Base-by-base conservation (phyloP, 495 filamentous ascomycete species). In the Pyrenula massariospora region DNA sequence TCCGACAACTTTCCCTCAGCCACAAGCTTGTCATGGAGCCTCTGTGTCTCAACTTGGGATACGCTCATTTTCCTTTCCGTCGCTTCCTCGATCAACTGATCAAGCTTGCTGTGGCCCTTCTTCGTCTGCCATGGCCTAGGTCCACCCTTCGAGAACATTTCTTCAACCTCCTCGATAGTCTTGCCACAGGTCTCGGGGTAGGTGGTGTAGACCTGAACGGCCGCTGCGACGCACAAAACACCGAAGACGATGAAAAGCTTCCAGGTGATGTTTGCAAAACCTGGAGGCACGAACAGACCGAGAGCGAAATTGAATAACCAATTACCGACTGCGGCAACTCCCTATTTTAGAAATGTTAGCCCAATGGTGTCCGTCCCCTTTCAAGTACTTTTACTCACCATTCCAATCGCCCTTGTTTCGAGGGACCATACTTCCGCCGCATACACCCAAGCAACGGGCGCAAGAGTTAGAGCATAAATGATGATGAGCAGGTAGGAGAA, bases 401-500 rank as follows among this genome's bases (percentile, higher is more conserved):
- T 84, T 22, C 82, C 83, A 2, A 71, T 78, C 3, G 80, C 83
- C 24, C 83, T 77, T 0, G 81, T 85, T 64, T 82, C 81, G 19
- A 84, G 72, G 2, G 77, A 80, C 79, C 81, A 86, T 10, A 85
- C 79, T 67, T 85, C 83, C 48, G 83, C 78, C 1, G 83, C 80
- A 64, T 86, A 85, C 52, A 84, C 75, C 82, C 83, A 84, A 72
- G 77, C 80, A 10, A 84, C 77, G 10, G 79, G 81, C 0, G 80
- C 81, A 5, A 84, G 66, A 15, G 84, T 87, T 12, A 84, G 70
- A 1, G 84, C 82, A 59, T 82, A 87, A 1, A 80, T 76, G 8
- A 85, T 83, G 59, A 87, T 80, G 56, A 88, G 83, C 3, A 88
- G 73, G 61, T 86, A 88, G 0, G 77, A 85, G 58, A 83, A 85